phyloP scores from a whole-genome alignment of 2,329 filamentous ascomycete genomes.

The Furcasterigmium furcatum region DNA sequence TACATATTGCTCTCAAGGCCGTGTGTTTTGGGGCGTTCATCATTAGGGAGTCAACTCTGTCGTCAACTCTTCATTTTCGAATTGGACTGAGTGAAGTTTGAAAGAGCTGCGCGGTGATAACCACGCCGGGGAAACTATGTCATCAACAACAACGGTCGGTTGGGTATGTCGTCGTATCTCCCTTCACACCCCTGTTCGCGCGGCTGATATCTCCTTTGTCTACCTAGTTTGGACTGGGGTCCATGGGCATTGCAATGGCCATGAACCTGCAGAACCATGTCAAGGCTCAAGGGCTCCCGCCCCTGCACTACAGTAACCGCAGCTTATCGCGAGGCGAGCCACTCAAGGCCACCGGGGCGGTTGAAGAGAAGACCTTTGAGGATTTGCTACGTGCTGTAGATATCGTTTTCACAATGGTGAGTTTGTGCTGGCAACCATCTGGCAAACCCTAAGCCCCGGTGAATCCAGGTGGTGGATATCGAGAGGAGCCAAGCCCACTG shows the following conservation, averaged over 20 bases:
- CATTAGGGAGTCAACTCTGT: neutral
- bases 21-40: neutral
- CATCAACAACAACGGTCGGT: conserved; percentile 3
- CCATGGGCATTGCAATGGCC: conserved; percentile 40
- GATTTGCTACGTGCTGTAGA: conserved; percentile 29
- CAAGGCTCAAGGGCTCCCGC: conserved; percentile 21
- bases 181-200: neutral
- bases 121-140: neutral
- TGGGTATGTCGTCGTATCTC: conserved; percentile 4
- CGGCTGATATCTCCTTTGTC: neutral
- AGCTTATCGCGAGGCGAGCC: conserved; percentile 31
- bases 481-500: neutral
- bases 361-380: conserved; percentile 26
- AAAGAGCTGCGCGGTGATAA: too few species aligned
- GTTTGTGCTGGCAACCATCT: neutral
- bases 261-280: conserved; percentile 36
- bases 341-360: conserved; percentile 26
- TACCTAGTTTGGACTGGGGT: conserved; percentile 29
- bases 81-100: neutral
- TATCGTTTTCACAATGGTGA: conserved; percentile 37
- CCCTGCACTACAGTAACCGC: conserved; percentile 32
- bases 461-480: neutral
- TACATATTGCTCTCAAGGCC: neutral
- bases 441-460: neutral
- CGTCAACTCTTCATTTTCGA: neutral